These are phyloP conservation scores for Aleurites moluccanus DNA, from an alignment of 441 rosid genomes.

Conservation along the genomic window DNA sequence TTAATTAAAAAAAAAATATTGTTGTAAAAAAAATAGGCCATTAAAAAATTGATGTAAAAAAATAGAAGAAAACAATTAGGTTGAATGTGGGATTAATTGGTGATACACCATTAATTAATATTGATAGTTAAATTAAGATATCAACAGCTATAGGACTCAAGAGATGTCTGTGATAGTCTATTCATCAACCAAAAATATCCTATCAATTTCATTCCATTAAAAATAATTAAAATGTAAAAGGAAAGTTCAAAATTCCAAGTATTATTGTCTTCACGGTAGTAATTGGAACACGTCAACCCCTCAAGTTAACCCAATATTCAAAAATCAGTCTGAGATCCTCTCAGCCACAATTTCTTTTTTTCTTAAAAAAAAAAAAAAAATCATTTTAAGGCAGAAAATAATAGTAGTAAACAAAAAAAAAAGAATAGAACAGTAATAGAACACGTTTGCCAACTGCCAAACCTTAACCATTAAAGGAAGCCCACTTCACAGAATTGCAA, in stretches of 20 bases:
- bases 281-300: slow-evolving; percentile 21
- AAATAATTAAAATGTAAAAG: not conserved
- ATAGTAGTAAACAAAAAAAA: not conserved
- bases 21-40: too few species aligned
- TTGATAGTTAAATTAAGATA: too few species aligned
- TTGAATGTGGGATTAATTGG: too few species aligned
- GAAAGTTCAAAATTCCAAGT: not conserved
- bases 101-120: too few species aligned
- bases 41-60: too few species aligned
- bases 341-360: not conserved
- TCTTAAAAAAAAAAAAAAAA: not conserved
- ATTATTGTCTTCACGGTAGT: slow-evolving; percentile 12
- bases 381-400: not conserved
- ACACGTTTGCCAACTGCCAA: slow-evolving; percentile 43
- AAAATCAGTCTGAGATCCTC: not conserved
- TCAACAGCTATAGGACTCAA: too few species aligned
- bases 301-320: not conserved
- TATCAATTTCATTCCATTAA: not conserved
- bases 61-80: too few species aligned
- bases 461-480: not conserved
- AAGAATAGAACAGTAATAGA: slow-evolving; percentile 33
- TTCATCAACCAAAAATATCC: not conserved
- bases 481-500: slow-evolving; percentile 42
- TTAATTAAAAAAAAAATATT: too few species aligned
- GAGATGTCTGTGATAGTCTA: too few species aligned